Evolutionary conservation across 2,329 filamentous ascomycete genomes (phyloP).

Genomic region (Aspergillus caelatus): DNA sequence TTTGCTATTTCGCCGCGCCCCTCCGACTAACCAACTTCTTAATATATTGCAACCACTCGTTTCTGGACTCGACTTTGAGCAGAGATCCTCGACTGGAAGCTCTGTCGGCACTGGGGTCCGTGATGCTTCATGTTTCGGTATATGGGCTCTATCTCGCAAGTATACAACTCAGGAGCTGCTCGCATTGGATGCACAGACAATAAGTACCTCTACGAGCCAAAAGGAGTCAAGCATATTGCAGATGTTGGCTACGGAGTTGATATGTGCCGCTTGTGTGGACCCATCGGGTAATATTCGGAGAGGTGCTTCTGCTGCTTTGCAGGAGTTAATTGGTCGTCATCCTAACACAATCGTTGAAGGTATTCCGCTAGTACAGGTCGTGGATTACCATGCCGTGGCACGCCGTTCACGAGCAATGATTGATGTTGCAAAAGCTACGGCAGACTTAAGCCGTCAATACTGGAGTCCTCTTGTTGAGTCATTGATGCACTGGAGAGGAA

Average conservation of each 20-base stretch:
- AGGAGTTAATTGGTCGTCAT: slow-evolving; percentile 91
- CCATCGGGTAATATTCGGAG: slow-evolving; percentile 90
- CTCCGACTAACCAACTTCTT: slow-evolving; percentile 69
- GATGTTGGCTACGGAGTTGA: slow-evolving; percentile 76
- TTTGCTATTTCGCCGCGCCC: slow-evolving; percentile 80
- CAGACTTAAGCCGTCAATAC: slow-evolving; percentile 65
- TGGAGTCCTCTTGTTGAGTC: slow-evolving; percentile 71
- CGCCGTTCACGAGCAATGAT: slow-evolving; percentile 80
- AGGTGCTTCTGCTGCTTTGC: slow-evolving; percentile 88
- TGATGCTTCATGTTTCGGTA: slow-evolving; percentile 93
- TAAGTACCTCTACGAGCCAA: slow-evolving; percentile 33
- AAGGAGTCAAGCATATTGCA: slow-evolving; percentile 62
- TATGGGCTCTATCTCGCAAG: slow-evolving; percentile 87
- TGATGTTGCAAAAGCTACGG: slow-evolving; percentile 71
- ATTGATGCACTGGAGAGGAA: slow-evolving; percentile 81
- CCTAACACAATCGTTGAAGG: slow-evolving; percentile 81
- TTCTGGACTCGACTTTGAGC: slow-evolving; percentile 83
- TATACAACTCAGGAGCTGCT: slow-evolving; percentile 81
- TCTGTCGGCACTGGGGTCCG: slow-evolving; percentile 87
- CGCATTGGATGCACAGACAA: slow-evolving; percentile 52
- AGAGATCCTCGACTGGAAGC: slow-evolving; percentile 79
- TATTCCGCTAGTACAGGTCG: slow-evolving; percentile 81
- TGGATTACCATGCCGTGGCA: slow-evolving; percentile 93
- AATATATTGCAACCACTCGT: slow-evolving; percentile 77
- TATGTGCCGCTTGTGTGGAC: slow-evolving; percentile 81